phyloP scores from a whole-genome alignment of 768 basidiomycete species.

The Suillus luteus region DNA sequence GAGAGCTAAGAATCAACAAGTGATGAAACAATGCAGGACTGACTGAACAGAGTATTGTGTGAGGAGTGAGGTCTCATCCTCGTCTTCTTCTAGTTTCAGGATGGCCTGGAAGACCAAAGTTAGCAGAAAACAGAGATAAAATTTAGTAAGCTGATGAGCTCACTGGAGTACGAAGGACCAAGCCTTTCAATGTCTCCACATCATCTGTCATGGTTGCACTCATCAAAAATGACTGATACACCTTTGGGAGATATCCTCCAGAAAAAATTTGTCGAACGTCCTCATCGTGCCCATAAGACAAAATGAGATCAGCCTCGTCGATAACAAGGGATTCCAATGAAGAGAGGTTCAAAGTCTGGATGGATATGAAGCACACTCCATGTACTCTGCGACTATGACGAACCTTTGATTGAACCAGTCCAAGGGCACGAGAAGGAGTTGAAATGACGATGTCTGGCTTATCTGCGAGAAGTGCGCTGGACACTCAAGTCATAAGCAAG shows the following conservation, averaged over 20 bases:
- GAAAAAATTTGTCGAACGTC: conserved; percentile 75
- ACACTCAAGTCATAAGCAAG: conserved; percentile 10
- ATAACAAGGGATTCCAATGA: conserved; percentile 87
- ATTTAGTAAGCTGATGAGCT: conserved; percentile 28
- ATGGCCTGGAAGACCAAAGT: conserved; percentile 55
- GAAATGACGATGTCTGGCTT: conserved; percentile 79
- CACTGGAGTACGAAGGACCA: conserved; percentile 86
- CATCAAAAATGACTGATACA: conserved; percentile 93
- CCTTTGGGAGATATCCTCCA: conserved; percentile 73
- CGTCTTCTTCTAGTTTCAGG: conserved; percentile 83
- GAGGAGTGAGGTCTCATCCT: conserved; percentile 78
- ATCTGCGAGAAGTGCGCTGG: conserved; percentile 60
- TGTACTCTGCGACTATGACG: conserved; percentile 12
- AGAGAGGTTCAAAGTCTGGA: conserved; percentile 61
- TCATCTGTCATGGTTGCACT: conserved; percentile 98
- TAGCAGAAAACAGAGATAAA: conserved; percentile 2
- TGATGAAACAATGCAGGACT: conserved; percentile 20
- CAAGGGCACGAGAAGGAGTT: conserved; percentile 72
- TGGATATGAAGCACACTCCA: conserved; percentile 10
- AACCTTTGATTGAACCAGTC: conserved; percentile 72
- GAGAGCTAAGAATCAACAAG: conserved; percentile 6
- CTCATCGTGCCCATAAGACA: conserved; percentile 96
- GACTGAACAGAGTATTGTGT: conserved; percentile 86
- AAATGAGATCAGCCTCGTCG: conserved; percentile 95
- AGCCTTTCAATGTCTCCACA: conserved; percentile 87